Base-by-base conservation (phyloP, 345 rosid genomes). In the Diplotaxis tenuifolia region DNA sequence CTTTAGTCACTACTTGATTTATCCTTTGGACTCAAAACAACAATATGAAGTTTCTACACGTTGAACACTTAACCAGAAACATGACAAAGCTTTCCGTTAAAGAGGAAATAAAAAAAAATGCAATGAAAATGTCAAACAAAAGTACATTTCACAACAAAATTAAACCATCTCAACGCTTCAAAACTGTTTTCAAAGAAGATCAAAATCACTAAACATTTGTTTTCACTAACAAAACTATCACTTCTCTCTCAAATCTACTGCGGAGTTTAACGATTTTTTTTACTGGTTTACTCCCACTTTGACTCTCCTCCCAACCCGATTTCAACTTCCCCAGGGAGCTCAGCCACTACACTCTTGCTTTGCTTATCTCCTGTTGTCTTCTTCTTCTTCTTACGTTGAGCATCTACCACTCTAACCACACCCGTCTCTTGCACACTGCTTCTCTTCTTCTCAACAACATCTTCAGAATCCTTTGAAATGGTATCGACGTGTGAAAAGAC, bases 221-320 rank as follows among this genome's bases (percentile, higher is more conserved):
- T 29, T 18, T 50, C 25, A 23, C 25, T 23, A 23, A 23, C 25
- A 23, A 1, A 23, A 23, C 25, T 23, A 23, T 0, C 23, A 8
- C 23, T 50, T 50, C 22, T 50, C 23, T 50, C 23, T 50, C 22
- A 22, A 55, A 29, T 45, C 52, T 6, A n/a, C 5, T 54, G 31
- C 25, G 9, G 55, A 62, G 65, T 32, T 76, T 81, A 75, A 36
- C 10, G n/a, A n/a, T n/a, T n/a, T n/a, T 62, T 25, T 53, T 49
- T 62, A 34, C 60, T 5, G 9, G 28, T 50, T 62, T 62, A 73
- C 8, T 78, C 92, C 99, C 96, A 91, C 16, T 88, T 77, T 4
- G 97, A 89, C 11, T 81, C 78, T 4, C 97, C 99, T 14, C 97
- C 99, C 79, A 88, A 74, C 20, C 99, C 97, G 52, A 91, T 79